A percentile compares a stretch with the other conserved stretches of the same genome.
These are phyloP conservation scores for Vaccinium vitisidaea DNA, from an alignment of 148 eudicot genomes.

Conservation along the genomic window DNA sequence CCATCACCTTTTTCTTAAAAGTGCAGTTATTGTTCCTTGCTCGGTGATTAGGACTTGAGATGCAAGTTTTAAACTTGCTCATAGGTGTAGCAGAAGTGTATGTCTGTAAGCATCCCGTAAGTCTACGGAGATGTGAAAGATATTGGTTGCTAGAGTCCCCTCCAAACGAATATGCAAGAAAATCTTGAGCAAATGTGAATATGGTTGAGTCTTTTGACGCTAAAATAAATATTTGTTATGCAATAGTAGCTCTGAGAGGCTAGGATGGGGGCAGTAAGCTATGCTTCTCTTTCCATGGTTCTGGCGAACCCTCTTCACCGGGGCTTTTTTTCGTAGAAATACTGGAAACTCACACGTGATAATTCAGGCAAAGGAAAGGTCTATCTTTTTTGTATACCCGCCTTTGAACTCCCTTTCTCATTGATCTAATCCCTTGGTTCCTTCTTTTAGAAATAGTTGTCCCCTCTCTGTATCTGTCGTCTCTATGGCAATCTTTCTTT, in stretches of 20 bases:
- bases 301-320: not conserved
- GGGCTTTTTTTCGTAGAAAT: not conserved
- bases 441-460: not conserved
- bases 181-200: not conserved
- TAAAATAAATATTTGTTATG: too few species aligned
- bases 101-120: not conserved
- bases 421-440: not conserved
- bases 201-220: too few species aligned
- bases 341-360: not conserved
- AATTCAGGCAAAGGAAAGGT: not conserved
- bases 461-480: not conserved
- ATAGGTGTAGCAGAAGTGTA: not conserved
- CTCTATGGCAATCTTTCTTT: not conserved
- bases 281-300: conserved; percentile 1
- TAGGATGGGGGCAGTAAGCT: not conserved
- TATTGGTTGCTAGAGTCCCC: not conserved
- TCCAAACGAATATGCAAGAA: not conserved
- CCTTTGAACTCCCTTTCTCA: not conserved
- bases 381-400: not conserved
- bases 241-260: not conserved
- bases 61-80: not conserved
- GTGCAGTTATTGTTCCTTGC: too few species aligned
- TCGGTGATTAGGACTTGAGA: too few species aligned
- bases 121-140: not conserved
- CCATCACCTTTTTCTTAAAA: too few species aligned